These are phyloP conservation scores for Trametes cinnabarina DNA, from an alignment of 768 basidiomycete genomes.

Conservation along the genomic window DNA sequence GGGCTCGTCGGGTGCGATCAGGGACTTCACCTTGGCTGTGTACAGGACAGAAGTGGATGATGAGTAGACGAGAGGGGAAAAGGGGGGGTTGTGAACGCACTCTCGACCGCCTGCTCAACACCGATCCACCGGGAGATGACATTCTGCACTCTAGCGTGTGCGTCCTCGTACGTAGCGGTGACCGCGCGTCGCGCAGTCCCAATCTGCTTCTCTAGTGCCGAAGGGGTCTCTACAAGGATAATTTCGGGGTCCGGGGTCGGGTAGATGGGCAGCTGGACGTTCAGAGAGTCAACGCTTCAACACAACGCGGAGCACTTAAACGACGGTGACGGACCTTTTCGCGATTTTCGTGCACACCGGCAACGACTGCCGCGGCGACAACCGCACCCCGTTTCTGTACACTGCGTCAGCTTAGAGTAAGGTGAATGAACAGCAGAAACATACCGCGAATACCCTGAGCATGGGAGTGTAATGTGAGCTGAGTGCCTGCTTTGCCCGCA, in stretches of 20 bases:
- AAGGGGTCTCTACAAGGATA: conserved; percentile 70
- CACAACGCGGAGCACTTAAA: not conserved
- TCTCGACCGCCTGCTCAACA: conserved; percentile 80
- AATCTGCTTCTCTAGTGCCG: conserved; percentile 75
- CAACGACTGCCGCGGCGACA: conserved; percentile 15
- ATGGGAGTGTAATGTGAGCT: too few relatives aligned
- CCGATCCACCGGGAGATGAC: conserved; percentile 82
- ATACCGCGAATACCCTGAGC: not conserved
- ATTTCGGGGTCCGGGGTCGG: conserved; percentile 57
- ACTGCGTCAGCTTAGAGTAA: not conserved
- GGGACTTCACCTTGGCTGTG: conserved; percentile 76
- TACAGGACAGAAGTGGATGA: not conserved
- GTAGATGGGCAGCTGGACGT: conserved; percentile 81
- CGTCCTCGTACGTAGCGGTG: conserved; percentile 53
- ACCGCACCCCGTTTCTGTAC: conserved; percentile 19
- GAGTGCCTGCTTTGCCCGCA: too few relatives aligned
- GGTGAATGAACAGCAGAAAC: not conserved
- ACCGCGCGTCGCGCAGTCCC: conserved; percentile 62
- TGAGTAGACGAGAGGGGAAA: not conserved
- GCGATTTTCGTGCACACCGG: conserved; percentile 18
- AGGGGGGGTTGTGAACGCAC: conserved; percentile 46
- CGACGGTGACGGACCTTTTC: conserved; percentile 24
- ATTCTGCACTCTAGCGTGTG: conserved; percentile 65
- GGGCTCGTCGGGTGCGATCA: conserved; percentile 76
- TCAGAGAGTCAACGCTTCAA: not conserved